phyloP scores from a whole-genome alignment of 768 basidiomycete genomes.

The Boletus rufocinnamomeus region DNA sequence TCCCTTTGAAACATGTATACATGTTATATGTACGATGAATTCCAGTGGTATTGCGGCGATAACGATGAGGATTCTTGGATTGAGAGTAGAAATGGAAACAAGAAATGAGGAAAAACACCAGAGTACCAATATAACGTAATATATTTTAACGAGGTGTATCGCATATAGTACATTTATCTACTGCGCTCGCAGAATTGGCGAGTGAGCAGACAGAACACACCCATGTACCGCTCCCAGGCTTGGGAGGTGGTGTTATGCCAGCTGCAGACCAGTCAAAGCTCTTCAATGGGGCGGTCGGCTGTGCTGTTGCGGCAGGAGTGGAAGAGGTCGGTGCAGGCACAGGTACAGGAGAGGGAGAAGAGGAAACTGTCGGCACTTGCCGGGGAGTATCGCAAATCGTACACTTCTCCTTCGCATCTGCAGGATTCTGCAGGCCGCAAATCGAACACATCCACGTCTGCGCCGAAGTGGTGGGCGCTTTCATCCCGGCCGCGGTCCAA shows the following conservation, averaged over 20 bases:
- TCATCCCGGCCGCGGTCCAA: conserved; percentile 63
- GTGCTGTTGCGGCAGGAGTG: neutral
- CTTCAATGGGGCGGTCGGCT: conserved; percentile 13
- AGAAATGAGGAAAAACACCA: conserved; percentile 16
- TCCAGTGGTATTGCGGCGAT: neutral
- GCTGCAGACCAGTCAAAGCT: conserved; percentile 44
- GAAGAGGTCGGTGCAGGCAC: neutral
- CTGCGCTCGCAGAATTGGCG: conserved; percentile 45
- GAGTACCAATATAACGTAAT: conserved; percentile 11
- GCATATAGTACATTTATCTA: conserved; percentile 53
- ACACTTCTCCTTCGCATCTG: conserved; percentile 44
- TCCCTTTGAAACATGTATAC: neutral
- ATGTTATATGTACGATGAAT: conserved; percentile 9
- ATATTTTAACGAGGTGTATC: conserved; percentile 41
- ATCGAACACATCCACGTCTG: conserved; percentile 56
- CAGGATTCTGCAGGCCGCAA: conserved; percentile 49
- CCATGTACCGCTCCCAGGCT: conserved; percentile 35
- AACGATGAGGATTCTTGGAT: neutral
- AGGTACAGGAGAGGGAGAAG: conserved; percentile 14
- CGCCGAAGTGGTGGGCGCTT: conserved; percentile 37
- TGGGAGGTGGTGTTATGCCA: conserved; percentile 34
- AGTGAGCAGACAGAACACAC: conserved; percentile 44
- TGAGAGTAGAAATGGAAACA: conserved; percentile 5
- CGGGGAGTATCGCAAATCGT: conserved; percentile 45
- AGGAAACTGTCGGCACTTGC: conserved; percentile 20